Evolutionary conservation across 1,284 basidiomycete genomes (phyloP).

Genomic region (Leccinum ponderosum): DNA sequence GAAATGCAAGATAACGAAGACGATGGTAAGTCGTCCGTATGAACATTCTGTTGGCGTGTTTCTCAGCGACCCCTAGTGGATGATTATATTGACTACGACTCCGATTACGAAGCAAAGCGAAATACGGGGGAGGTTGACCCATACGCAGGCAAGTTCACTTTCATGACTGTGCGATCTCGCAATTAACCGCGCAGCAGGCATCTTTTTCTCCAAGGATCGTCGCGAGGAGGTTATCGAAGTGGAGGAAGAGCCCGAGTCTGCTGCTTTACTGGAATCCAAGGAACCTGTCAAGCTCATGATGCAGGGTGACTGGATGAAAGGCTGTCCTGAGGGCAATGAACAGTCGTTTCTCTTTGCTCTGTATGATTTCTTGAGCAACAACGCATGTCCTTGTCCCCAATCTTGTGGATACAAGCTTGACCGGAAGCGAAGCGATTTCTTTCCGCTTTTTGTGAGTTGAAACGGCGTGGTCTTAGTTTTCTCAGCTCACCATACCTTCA

Average conservation of each 20-base stretch:
- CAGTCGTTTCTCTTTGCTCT: conserved; percentile 86
- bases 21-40: conserved; percentile 42
- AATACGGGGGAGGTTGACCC: conserved; percentile 68
- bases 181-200: conserved; percentile 46
- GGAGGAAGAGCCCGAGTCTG: conserved; percentile 70
- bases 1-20: conserved; percentile 54
- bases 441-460: conserved; percentile 72
- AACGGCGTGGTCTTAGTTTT: not conserved
- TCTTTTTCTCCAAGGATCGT: conserved; percentile 91
- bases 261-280: conserved; percentile 43
- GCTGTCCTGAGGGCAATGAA: conserved; percentile 89
- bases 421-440: conserved; percentile 76
- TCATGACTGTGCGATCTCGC: conserved; percentile 1
- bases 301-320: conserved; percentile 95
- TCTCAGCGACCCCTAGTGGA: conserved; percentile 38
- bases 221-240: conserved; percentile 85
- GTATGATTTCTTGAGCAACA: conserved; percentile 71
- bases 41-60: conserved; percentile 5
- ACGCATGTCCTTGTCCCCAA: conserved; percentile 67
- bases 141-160: conserved; percentile 63
- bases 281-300: conserved; percentile 69
- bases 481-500: conserved; percentile 6
- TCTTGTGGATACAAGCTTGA: conserved; percentile 62
- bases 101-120: conserved; percentile 59
- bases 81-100: conserved; percentile 76